A percentile compares a stretch with the other conserved stretches of the same genome.
These are phyloP conservation scores for Penicillium chermesinum DNA, from an alignment of 495 filamentous ascomycete species.

Conservation along the genomic window DNA sequence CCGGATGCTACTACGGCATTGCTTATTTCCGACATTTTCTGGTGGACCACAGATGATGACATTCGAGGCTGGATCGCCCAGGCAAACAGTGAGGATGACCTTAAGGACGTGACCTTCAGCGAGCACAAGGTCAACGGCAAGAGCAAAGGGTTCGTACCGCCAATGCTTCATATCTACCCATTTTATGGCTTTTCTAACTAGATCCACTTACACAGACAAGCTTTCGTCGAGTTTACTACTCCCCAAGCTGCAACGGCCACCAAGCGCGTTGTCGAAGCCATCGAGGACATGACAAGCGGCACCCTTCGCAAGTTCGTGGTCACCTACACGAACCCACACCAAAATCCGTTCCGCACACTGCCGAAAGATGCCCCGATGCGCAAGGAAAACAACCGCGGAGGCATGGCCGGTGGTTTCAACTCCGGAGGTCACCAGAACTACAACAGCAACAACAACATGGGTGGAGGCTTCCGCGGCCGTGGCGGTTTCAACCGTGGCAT, in stretches of 20 bases:
- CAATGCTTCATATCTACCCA: not conserved
- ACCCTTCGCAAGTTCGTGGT: conserved; percentile 65
- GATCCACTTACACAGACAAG: too few relatives aligned
- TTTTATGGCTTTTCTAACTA: too few relatives aligned
- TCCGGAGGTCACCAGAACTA: conserved; percentile 16
- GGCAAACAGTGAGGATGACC: conserved; percentile 69
- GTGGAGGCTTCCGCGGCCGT: conserved; percentile 47
- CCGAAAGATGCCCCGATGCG: conserved; percentile 86
- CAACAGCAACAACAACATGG: conserved; percentile 24
- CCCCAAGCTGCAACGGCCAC: conserved; percentile 80
- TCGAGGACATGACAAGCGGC: conserved; percentile 39
- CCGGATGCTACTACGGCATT: conserved; percentile 78
- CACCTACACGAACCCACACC: conserved; percentile 67
- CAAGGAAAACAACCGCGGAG: conserved; percentile 51
- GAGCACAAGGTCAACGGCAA: conserved; percentile 99
- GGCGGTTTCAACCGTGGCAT: conserved; percentile 30
- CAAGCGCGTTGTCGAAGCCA: conserved; percentile 73
- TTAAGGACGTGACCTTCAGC: conserved; percentile 91
- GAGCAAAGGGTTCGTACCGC: conserved; percentile 74
- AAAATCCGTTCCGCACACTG: conserved; percentile 85
- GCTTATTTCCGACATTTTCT: conserved; percentile 80
- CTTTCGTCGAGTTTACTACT: conserved; percentile 78
- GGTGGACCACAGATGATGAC: conserved; percentile 97
- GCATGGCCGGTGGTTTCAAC: conserved; percentile 20
- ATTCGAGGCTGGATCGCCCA: conserved; percentile 82